Percentiles rank a stretch among this genome's conserved stretches.
These are phyloP conservation scores for Botryosphaeria dothidea DNA, from an alignment of 2,329 filamentous ascomycete species.

Conservation along the genomic window DNA sequence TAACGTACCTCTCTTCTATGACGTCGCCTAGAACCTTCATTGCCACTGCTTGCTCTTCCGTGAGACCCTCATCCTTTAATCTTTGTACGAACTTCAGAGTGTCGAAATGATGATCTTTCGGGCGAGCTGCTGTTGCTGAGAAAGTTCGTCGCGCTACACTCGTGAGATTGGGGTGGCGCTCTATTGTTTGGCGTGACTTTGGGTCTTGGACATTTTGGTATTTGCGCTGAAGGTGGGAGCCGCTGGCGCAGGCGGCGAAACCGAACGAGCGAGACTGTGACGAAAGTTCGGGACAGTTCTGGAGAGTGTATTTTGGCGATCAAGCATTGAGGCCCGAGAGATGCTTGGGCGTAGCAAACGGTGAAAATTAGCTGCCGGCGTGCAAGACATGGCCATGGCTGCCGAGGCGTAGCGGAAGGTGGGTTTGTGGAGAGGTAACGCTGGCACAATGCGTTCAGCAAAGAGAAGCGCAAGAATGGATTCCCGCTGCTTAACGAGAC, in stretches of 20 bases:
- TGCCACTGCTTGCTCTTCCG: constrained; percentile 91
- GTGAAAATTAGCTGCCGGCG: constrained; percentile 29
- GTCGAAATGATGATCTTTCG: constrained; percentile 87
- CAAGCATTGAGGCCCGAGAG: constrained; percentile 34
- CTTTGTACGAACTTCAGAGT: constrained; percentile 96
- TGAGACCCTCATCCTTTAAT: constrained; percentile 88
- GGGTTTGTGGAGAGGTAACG: neutral
- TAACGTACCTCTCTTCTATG: constrained; percentile 81
- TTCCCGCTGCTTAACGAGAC: neutral
- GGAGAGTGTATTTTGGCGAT: constrained; percentile 23
- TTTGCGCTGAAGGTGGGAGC: too few relatives aligned
- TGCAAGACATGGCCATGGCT: constrained; percentile 30
- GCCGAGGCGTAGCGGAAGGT: neutral
- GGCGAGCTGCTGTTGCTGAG: constrained; percentile 62
- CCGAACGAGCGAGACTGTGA: constrained; percentile 21
- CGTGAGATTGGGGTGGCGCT: neutral
- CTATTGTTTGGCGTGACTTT: neutral
- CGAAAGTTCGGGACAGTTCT: constrained; percentile 8
- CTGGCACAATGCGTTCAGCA: too few relatives aligned
- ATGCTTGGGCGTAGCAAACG: constrained; percentile 40
- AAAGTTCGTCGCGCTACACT: constrained; percentile 50
- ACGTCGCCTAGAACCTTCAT: constrained; percentile 96
- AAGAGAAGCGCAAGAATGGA: too few relatives aligned
- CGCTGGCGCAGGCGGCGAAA: constrained; percentile 6
- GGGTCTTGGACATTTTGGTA: neutral